These are phyloP conservation scores for Lepidium didymum DNA, from an alignment of 345 rosid species.

Conservation along the genomic window DNA sequence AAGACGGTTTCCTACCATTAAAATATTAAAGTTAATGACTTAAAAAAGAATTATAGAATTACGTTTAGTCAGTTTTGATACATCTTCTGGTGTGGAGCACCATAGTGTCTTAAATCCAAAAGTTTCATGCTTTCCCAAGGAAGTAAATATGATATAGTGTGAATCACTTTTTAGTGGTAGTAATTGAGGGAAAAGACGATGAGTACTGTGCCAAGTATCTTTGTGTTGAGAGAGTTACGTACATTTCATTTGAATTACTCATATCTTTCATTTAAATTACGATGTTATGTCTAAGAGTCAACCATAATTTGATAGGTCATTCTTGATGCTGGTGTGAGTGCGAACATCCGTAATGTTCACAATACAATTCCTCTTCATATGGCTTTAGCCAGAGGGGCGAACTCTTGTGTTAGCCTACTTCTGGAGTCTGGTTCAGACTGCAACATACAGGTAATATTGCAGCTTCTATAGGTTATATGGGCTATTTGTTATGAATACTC, in stretches of 20 bases:
- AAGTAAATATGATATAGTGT: background rate
- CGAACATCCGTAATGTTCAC: conserved; percentile 73
- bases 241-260: background rate
- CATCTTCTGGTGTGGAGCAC: background rate
- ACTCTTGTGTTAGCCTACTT: conserved; percentile 79
- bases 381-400: conserved; percentile 92
- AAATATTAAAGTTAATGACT: background rate
- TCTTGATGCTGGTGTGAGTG: conserved; percentile 94
- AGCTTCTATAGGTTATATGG: background rate
- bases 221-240: background rate
- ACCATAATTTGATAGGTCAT: conserved; percentile 51
- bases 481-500: background rate
- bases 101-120: background rate
- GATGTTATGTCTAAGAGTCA: background rate
- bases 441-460: conserved; percentile 66
- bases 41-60: background rate
- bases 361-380: conserved; percentile 91
- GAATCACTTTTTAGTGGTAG: background rate
- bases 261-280: conserved; percentile 6
- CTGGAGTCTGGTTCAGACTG: conserved; percentile 81
- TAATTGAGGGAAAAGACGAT: background rate
- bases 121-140: background rate
- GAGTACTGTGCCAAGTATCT: conserved; percentile 4
- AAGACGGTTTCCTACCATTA: conserved; percentile 22
- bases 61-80: conserved; percentile 1